Percentiles rank a stretch among this genome's conserved stretches.
These are phyloP conservation scores for Escallonia herrerae DNA, from an alignment of 129 eudicot genomes.

Conservation along the genomic window DNA sequence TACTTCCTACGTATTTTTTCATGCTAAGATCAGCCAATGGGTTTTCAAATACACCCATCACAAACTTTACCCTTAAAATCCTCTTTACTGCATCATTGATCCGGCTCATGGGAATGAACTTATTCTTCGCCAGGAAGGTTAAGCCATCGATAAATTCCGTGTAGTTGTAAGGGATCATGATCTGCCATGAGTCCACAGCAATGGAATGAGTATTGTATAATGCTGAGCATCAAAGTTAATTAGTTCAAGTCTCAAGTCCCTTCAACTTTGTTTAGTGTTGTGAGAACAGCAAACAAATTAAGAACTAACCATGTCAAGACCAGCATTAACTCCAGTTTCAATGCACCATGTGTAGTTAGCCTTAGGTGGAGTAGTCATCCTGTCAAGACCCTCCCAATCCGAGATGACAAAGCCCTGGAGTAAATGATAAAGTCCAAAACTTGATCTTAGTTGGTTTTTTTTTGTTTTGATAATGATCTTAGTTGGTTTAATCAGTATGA, in stretches of 20 bases:
- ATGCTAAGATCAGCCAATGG: slow-evolving; percentile 69
- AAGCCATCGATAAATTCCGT: slow-evolving; percentile 62
- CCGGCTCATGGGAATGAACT: slow-evolving; percentile 59
- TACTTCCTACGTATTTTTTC: slow-evolving; percentile 45
- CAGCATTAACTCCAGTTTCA: slow-evolving; percentile 48
- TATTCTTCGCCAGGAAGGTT: slow-evolving; percentile 39
- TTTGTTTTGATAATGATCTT: too few species aligned
- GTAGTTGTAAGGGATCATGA: slow-evolving; percentile 73
- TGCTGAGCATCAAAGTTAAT: not conserved
- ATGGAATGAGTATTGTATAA: not conserved
- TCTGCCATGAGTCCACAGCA: slow-evolving; percentile 28
- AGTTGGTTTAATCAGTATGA: not conserved
- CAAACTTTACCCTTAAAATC: slow-evolving; percentile 76
- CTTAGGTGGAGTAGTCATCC: slow-evolving; percentile 51
- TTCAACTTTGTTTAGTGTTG: too few species aligned
- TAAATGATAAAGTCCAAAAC: not conserved
- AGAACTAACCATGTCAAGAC: slow-evolving; percentile 70
- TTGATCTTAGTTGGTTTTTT: too few species aligned
- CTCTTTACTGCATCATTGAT: slow-evolving; percentile 76
- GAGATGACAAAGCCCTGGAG: slow-evolving; percentile 82
- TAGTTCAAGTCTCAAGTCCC: not conserved
- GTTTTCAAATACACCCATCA: slow-evolving; percentile 68
- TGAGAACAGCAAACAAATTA: not conserved
- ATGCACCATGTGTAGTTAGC: slow-evolving; percentile 64
- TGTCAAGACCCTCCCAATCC: slow-evolving; percentile 63